Base-by-base conservation (phyloP, 306 rosid species). In the Betula pendula region DNA sequence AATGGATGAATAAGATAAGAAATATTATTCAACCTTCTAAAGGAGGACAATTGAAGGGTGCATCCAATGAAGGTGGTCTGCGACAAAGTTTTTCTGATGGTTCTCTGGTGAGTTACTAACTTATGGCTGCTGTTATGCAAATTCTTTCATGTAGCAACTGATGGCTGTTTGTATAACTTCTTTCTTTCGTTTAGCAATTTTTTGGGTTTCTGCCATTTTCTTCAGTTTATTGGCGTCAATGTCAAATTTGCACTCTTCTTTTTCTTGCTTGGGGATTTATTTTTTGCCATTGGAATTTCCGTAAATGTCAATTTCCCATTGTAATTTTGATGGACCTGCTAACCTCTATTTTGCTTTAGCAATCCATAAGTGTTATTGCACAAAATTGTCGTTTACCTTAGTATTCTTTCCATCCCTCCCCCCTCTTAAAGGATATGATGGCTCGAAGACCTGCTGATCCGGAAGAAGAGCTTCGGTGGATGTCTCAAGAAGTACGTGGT, bases 401-500 rank as follows among this genome's bases (percentile, higher is more conserved):
- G 48, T 40, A 38, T 48, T 14, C 52, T 66, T 33, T 17, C 17
- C 42, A 8, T 60, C 27, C 43, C 20, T 16, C 68, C 68, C 5
- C 17, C 19, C 60, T 29, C 52, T 72, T 24, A 29, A 75, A 94
- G 98, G 98, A 92, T 49, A 92, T 96, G 27, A 92, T 94, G 98
- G 78, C 89, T 79, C 92, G 97, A 84, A 92, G 92, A 77, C 97
- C 98, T 79, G 98, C 88, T 65, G 97, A 94, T 76, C 98, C 98
- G 13, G 98, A 94, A 84, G 98, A 94, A 88, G 98, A 94, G 82
- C 97, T 94, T 33, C 82, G 96, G 76, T 92, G 98, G 98, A 94
- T 94, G 97, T 89, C 98, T 74, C 97, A 94, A 82, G 98, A 94
- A 89, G 98, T 94, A 35, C 94, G 98, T 60, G 98, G 98, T 68